Conservation (phyloP, 495 filamentous ascomycete species). For the Chaetomium tenue region DNA sequence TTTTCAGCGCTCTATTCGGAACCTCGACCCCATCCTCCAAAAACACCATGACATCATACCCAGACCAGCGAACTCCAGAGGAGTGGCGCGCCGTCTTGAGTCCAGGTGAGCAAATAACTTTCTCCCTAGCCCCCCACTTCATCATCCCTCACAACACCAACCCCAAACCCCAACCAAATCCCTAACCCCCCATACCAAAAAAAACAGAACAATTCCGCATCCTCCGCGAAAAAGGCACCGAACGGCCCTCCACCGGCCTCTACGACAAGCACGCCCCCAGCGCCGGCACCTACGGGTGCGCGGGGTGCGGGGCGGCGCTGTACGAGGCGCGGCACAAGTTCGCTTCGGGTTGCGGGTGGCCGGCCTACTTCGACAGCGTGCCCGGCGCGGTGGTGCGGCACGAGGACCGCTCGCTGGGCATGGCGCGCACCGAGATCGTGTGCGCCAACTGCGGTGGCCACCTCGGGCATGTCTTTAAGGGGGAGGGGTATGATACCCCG, state of each 20-base stretch:
- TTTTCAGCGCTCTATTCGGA: slow-evolving; percentile 76
- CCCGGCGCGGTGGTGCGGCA: slow-evolving; percentile 83
- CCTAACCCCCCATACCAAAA: neutral
- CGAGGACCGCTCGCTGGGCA: slow-evolving; percentile 72
- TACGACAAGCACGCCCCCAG: slow-evolving; percentile 82
- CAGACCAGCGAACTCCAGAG: slow-evolving; percentile 71
- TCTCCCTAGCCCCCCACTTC: no score
- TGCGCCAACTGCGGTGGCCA: slow-evolving; percentile 94
- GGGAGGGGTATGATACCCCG: slow-evolving; percentile 84
- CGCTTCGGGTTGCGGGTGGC: slow-evolving; percentile 95
- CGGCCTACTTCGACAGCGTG: slow-evolving; percentile 91
- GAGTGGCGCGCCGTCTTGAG: slow-evolving; percentile 87
- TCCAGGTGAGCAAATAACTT: slow-evolving; percentile 54
- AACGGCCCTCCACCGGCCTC: slow-evolving; percentile 71
- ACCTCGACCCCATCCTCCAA: slow-evolving; percentile 51
- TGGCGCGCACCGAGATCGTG: slow-evolving; percentile 87
- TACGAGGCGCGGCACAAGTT: slow-evolving; percentile 93
- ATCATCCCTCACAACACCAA: slow-evolving; percentile 8
- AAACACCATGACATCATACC: slow-evolving; percentile 57
- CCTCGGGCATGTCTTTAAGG: slow-evolving; percentile 96
- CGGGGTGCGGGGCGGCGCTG: slow-evolving; percentile 79
- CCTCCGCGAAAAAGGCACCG: slow-evolving; percentile 87
- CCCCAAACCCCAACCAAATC: slow-evolving; percentile 2
- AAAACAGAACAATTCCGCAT: slow-evolving; percentile 84
- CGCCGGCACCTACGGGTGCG: slow-evolving; percentile 77